Evolutionary conservation across 2,329 filamentous ascomycete species (phyloP), one percentile per base, ranked within the genome.

Genomic region (Dothiorella sarmentorum): DNA sequence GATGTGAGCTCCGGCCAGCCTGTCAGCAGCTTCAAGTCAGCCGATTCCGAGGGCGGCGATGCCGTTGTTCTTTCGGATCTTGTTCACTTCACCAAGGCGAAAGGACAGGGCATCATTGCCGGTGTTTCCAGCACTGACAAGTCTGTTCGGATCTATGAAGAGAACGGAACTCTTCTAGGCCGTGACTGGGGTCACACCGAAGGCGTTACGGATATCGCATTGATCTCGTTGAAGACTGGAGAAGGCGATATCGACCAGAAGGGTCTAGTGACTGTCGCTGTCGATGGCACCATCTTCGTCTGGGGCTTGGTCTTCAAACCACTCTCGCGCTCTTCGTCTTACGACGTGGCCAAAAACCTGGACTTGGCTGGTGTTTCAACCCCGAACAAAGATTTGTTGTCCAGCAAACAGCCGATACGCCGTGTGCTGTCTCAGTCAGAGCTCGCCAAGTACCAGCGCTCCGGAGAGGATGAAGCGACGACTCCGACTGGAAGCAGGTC

Each of bases 51-150:
- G 42, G 87, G 86, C 10, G 82, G 82, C 10, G 94, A 99, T 67
- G 84, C 91, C 5, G 93, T 93, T 0, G 85, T 94, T 42, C 77
- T 97, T 64, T 90, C 92, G 63, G 89, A 89, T 0, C 79, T 99
- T 27, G 85, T 85, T 2, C 84, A 83, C 47, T 75, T 80, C 69
- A 66, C 85, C 69, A 75, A 85, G 66, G 72, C 80, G 62, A 73
- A 82, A 73, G 78, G 80, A 9, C 70, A 85, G 77, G 83, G 86
- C 26, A 82, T 95, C 52, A 80, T 99, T 53, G 81, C 94, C 17
- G 92, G 91, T n/a, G 82, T 94, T 10, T 97, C 93, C 7, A 92
- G 92, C 65, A 96, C 90, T 0, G 94, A 99, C 73, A 99, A 97
- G 71, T 97, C 94, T 0, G 87, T 99, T 58, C 82, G 94, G 33